Conservation (phyloP, 768 basidiomycete genomes). For the Suillus americanus region DNA sequence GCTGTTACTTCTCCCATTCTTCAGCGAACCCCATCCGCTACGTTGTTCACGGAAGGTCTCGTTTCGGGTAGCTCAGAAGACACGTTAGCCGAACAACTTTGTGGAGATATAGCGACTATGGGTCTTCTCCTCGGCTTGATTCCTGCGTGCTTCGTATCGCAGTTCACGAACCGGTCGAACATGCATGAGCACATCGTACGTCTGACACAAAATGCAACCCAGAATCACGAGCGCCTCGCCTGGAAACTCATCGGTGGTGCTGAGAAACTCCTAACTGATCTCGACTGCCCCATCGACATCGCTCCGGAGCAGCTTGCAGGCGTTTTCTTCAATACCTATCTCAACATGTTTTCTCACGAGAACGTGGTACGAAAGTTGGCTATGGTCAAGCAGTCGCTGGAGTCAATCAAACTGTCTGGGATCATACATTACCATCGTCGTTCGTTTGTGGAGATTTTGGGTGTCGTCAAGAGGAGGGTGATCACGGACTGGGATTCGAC, state of each 20-base stretch:
- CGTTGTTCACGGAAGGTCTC: slow-evolving; percentile 30
- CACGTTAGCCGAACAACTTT: slow-evolving; percentile 23
- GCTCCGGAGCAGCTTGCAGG: slow-evolving; percentile 24
- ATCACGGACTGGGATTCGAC: slow-evolving; percentile 41
- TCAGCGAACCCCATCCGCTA: slow-evolving; percentile 19
- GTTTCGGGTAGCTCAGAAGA: slow-evolving; percentile 11
- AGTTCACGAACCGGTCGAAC: slow-evolving; percentile 31
- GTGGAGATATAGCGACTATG: slow-evolving; percentile 28
- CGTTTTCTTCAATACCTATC: slow-evolving; percentile 27
- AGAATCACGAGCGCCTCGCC: slow-evolving; percentile 24
- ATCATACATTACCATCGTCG: slow-evolving; percentile 47
- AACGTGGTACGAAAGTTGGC: slow-evolving; percentile 16
- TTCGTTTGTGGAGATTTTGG: slow-evolving; percentile 47
- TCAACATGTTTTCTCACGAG: slow-evolving; percentile 31
- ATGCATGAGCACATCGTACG: slow-evolving; percentile 19
- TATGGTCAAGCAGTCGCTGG: slow-evolving; percentile 5
- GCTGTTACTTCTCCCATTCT: slow-evolving; percentile 24
- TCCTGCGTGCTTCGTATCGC: slow-evolving; percentile 24
- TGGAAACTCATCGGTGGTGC: slow-evolving; percentile 22
- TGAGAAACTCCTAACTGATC: not conserved
- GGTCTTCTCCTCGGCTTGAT: slow-evolving; percentile 28
- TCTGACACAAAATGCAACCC: not conserved
- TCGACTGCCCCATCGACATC: slow-evolving; percentile 5
- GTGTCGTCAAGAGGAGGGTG: slow-evolving; percentile 37
- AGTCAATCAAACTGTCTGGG: slow-evolving; percentile 9